These are phyloP conservation scores for Madurella fahalii DNA, from an alignment of 2,329 filamentous ascomycete genomes.

Conservation along the genomic window DNA sequence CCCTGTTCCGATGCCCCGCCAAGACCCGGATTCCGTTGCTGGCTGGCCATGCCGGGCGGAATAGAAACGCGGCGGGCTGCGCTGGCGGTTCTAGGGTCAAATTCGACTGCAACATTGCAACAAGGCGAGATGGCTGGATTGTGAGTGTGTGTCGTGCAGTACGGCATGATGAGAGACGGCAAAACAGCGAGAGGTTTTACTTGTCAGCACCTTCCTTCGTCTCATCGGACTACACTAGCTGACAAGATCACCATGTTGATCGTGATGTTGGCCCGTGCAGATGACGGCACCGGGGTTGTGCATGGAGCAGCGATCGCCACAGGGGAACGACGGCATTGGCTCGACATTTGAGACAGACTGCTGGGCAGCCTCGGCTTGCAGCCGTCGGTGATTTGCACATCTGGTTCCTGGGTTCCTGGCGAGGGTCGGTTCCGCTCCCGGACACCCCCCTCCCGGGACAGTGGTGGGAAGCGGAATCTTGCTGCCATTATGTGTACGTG, in stretches of 20 bases:
- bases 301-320: conserved; percentile 8
- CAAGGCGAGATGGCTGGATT: no score
- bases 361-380: conserved; percentile 4
- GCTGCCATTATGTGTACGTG: no score
- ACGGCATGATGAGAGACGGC: no score
- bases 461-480: no score
- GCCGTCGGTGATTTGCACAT: conserved; percentile 8
- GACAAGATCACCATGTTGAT: conserved; percentile 7
- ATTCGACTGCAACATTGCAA: not conserved
- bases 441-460: no score
- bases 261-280: conserved; percentile 11
- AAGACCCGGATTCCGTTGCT: not conserved
- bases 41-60: conserved; percentile 4
- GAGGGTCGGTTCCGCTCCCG: no score
- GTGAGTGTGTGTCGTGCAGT: no score
- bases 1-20: not conserved
- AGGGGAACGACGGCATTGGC: conserved; percentile 7
- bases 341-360: not conserved
- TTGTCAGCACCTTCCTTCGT: not conserved
- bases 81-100: not conserved
- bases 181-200: no score
- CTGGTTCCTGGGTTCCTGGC: not conserved
- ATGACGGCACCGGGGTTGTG: not conserved
- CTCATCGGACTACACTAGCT: no score
- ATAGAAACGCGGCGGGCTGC: conserved; percentile 5